phyloP scores from a whole-genome alignment of 2,329 filamentous ascomycete species.

The Trichoderma oligosporum region DNA sequence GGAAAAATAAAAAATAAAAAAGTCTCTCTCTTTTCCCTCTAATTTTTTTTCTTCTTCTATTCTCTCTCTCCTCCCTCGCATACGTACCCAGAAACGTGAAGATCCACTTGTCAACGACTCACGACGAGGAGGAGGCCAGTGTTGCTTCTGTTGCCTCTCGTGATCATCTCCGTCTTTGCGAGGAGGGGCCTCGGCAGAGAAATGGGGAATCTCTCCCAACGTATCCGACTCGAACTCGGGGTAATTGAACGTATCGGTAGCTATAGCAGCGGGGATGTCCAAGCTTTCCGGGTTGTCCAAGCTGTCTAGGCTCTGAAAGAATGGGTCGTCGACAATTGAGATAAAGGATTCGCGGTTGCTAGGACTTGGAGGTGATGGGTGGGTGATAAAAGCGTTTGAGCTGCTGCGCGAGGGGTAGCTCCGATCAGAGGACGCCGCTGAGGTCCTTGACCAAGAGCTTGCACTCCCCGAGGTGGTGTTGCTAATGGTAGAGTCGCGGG shows the following conservation, averaged over 20 bases:
- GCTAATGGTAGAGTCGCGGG: constrained; percentile 26
- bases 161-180: constrained; percentile 39
- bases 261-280: constrained; percentile 34
- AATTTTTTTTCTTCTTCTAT: not conserved
- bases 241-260: constrained; percentile 27
- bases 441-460: constrained; percentile 9
- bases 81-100: constrained; percentile 37
- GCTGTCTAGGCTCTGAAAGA: constrained; percentile 49
- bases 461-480: constrained; percentile 19
- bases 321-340: constrained; percentile 54
- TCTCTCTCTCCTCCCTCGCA: not conserved
- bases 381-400: constrained; percentile 2
- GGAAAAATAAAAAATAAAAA: not conserved
- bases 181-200: constrained; percentile 24
- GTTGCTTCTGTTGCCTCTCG: constrained; percentile 30
- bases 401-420: constrained; percentile 23
- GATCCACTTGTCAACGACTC: constrained; percentile 45
- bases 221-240: constrained; percentile 25
- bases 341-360: constrained; percentile 46
- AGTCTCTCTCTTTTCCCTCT: not conserved
- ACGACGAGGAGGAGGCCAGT: constrained; percentile 46
- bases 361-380: constrained; percentile 25
- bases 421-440: constrained; percentile 10
- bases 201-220: constrained; percentile 27
- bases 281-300: constrained; percentile 47